Percentiles rank a stretch among this genome's conserved stretches.
These are phyloP conservation scores for Fusarium fracticaudum DNA, from an alignment of 2,329 filamentous ascomycete species.

Conservation along the genomic window DNA sequence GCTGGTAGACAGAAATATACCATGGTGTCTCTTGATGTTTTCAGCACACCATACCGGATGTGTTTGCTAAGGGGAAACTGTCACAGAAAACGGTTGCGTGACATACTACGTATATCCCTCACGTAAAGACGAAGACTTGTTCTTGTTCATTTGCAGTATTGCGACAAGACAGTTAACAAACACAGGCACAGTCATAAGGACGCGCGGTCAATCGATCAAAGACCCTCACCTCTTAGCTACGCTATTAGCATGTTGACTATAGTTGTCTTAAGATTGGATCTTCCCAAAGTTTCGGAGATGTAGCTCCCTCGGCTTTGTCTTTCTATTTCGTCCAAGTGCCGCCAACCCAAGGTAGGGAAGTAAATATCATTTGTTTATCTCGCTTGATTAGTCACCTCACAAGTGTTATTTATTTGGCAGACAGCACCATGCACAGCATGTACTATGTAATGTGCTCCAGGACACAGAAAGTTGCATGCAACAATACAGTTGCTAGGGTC, in stretches of 20 bases:
- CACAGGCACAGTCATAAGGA: neutral
- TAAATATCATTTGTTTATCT: neutral
- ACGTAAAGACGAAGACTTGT: neutral
- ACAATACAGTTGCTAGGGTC: neutral
- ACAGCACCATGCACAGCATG: neutral
- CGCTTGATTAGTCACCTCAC: neutral
- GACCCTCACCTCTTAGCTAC: neutral
- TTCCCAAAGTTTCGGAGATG: neutral
- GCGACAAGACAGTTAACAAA: neutral
- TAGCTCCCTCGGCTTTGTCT: neutral
- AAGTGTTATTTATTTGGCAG: neutral
- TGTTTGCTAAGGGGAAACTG: neutral
- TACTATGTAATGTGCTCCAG: neutral
- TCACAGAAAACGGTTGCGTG: neutral
- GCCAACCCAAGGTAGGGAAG: neutral
- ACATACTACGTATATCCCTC: neutral
- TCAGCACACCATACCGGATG: neutral
- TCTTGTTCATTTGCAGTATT: neutral
- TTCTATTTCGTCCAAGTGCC: neutral
- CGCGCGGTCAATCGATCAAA: neutral
- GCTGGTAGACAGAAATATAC: neutral
- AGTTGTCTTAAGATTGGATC: neutral
- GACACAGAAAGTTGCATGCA: neutral
- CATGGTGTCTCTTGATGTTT: neutral
- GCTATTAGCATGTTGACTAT: neutral